Evolutionary conservation across 306 rosid species (phyloP).

Genomic region (Canavalia gladiata): DNA sequence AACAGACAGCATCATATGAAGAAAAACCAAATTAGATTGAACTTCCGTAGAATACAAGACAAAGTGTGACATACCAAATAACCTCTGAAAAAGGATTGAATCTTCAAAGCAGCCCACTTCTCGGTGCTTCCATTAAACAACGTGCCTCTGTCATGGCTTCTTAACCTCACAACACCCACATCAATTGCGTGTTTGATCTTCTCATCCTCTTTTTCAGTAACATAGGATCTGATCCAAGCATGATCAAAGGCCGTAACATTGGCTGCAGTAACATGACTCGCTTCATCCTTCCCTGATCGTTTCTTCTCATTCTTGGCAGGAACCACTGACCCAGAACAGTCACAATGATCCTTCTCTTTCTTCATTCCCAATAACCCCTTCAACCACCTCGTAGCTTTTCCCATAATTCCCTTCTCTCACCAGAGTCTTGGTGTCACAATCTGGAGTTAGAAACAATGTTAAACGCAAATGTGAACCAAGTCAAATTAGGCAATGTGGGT

Average conservation of each 20-base stretch:
- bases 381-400: slow-evolving; percentile 81
- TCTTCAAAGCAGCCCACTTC: slow-evolving; percentile 70
- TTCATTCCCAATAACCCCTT: slow-evolving; percentile 88
- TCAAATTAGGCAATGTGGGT: slow-evolving; percentile 37
- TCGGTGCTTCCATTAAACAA: slow-evolving; percentile 58
- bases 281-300: slow-evolving; percentile 54
- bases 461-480: slow-evolving; percentile 42
- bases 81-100: slow-evolving; percentile 87
- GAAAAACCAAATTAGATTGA: slow-evolving; percentile 16
- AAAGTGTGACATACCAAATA: slow-evolving; percentile 64
- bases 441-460: slow-evolving; percentile 39
- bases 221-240: slow-evolving; percentile 64
- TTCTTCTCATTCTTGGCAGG: slow-evolving; percentile 64
- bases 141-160: slow-evolving; percentile 60
- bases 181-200: slow-evolving; percentile 76
- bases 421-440: slow-evolving; percentile 39
- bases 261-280: slow-evolving; percentile 37
- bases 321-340: slow-evolving; percentile 41
- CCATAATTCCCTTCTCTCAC: slow-evolving; percentile 50
- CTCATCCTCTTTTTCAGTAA: slow-evolving; percentile 60
- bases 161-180: slow-evolving; percentile 71
- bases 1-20: background rate
- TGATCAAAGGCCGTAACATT: slow-evolving; percentile 42
- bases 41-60: background rate
- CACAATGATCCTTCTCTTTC: slow-evolving; percentile 65